These are phyloP conservation scores for Curvularia sp. DNA, from an alignment of 2,329 filamentous ascomycete genomes.

Conservation along the genomic window DNA sequence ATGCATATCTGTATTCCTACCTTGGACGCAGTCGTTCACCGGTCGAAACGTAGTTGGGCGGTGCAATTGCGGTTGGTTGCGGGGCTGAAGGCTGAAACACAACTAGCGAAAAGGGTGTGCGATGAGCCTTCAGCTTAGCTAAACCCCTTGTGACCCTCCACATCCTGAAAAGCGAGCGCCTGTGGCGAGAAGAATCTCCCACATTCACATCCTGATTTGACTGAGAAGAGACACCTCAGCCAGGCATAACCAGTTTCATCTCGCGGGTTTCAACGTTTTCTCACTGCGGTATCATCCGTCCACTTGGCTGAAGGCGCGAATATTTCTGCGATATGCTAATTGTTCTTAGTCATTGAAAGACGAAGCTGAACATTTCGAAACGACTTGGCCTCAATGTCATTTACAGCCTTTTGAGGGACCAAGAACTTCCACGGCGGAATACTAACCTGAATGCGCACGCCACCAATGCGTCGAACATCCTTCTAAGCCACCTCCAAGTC, in stretches of 20 bases:
- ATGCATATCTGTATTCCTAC: constrained; percentile 13
- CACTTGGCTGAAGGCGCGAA: background rate
- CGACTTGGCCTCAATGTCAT: background rate
- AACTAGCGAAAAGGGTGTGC: constrained; percentile 7
- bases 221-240: background rate
- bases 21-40: constrained; percentile 9
- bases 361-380: background rate
- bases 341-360: background rate
- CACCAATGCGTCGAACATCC: background rate
- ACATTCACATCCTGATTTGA: background rate
- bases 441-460: background rate
- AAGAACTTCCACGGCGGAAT: background rate
- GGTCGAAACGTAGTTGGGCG: constrained; percentile 6
- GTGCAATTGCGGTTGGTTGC: constrained; percentile 13
- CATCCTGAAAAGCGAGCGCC: background rate
- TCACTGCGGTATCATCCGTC: background rate
- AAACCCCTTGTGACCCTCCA: background rate
- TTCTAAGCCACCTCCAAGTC: background rate
- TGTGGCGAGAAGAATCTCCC: background rate
- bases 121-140: constrained; percentile 11
- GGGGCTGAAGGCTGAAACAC: constrained; percentile 21
- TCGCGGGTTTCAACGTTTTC: background rate
- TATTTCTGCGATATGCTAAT: background rate
- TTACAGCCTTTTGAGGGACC: background rate
- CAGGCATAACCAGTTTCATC: background rate